Percentiles rank a stretch among this genome's conserved stretches.
Evolutionary conservation across 2,329 filamentous ascomycete species (phyloP).

Genomic region (Chrysosporium queenslandicum): DNA sequence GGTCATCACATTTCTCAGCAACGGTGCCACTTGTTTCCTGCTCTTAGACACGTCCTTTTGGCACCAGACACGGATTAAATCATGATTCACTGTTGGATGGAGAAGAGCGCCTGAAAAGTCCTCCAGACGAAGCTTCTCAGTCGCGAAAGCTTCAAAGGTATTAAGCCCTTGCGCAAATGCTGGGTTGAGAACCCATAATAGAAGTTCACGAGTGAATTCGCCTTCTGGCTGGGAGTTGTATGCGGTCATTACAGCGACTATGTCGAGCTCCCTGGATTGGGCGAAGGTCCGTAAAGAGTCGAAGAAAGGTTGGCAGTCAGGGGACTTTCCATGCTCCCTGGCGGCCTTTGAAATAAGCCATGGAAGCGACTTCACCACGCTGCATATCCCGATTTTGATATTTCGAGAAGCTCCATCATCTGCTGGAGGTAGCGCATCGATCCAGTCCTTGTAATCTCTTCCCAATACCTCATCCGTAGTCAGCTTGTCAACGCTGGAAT

Average conservation of each 20-base stretch:
- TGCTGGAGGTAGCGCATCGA: constrained; percentile 28
- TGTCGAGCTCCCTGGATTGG: constrained; percentile 36
- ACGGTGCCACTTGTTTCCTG: constrained; percentile 53
- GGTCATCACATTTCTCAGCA: constrained; percentile 41
- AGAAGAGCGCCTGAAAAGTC: constrained; percentile 22
- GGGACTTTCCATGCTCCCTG: not conserved
- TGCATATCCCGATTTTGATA: constrained; percentile 48
- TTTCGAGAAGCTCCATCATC: not conserved
- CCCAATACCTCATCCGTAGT: constrained; percentile 47
- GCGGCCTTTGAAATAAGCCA: constrained; percentile 45
- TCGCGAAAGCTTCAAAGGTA: constrained; percentile 36
- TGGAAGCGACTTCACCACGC: constrained; percentile 46
- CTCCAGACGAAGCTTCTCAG: constrained; percentile 36
- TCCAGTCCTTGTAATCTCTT: constrained; percentile 57
- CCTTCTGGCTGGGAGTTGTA: constrained; percentile 35
- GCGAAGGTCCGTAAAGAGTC: constrained; percentile 39
- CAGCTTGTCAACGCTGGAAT: constrained; percentile 44
- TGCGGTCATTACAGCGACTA: constrained; percentile 53
- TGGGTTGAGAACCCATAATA: constrained; percentile 40
- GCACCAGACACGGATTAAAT: constrained; percentile 45
- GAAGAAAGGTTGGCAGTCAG: constrained; percentile 27
- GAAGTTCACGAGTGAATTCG: constrained; percentile 44
- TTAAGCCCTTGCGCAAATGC: constrained; percentile 35
- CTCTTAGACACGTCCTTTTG: constrained; percentile 50
- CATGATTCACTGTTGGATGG: not conserved